Evolutionary conservation across 306 rosid genomes (phyloP), one percentile per base, ranked within the genome.

Genomic region (Vigna mungo): DNA sequence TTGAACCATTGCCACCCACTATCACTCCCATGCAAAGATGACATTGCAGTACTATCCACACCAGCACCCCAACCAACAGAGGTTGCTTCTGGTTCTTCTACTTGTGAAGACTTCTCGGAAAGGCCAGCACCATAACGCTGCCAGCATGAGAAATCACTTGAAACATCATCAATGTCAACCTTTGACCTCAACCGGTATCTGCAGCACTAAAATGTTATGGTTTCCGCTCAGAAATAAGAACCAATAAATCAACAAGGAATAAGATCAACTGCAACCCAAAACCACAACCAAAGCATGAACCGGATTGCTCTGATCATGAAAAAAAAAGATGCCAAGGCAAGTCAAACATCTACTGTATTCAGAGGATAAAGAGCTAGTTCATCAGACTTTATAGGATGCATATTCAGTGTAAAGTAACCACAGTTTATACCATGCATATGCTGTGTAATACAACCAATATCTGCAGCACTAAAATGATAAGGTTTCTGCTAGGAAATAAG

Each of bases 171-270:
- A 85, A 92, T 95, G 80, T 92, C 96, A 83, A 95, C 97, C 93
- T 95, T 92, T 36, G 98, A 85, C 89, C 98, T 92, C 87, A 95
- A 68, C 16, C 97, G 90, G 74, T 92, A 95, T 80, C 97, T 95
- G 86, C 72, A 14, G 36, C 54, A 81, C 77, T 63, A 81, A 74
- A 80, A 80, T 12, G 41, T 79, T 58, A 71, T 70, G 59, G 53
- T 48, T 34, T 74, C 69, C 11, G 54, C 46, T 36, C 11, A 30
- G 17, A 32, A 79, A 71, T 25, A 46, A 68, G 43, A 80, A 68
- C 69, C 21, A 47, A 20, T 20, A 52, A 39, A 41, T 23, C 53
- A 61, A 18, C 1, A 60, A 51, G 43, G 25, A 36, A 65, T 5
- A 49, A 74, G 37, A 78, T 2, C 8, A 41, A 41, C n/a, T 27